Conservation (phyloP, 371 early-diverging fungal species). For the Mortierella sp. region DNA sequence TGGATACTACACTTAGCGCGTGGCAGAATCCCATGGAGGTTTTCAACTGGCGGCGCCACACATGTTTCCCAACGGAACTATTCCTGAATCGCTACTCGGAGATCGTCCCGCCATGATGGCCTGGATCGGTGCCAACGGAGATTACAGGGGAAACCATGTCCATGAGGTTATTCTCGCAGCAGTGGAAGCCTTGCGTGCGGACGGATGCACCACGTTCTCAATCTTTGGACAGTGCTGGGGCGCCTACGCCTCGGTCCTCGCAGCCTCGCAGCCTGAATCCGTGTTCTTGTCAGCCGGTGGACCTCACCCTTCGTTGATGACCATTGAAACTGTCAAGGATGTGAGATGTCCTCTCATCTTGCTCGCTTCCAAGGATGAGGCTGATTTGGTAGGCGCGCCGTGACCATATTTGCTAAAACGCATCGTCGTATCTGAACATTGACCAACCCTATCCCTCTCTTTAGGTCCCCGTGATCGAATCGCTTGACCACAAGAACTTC, state of each 20-base stretch:
- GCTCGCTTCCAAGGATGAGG: constrained; percentile 50
- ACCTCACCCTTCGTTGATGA: constrained; percentile 38
- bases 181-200: constrained; percentile 40
- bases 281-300: constrained; percentile 33
- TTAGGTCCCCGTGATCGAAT: constrained; percentile 29
- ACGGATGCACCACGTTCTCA: constrained; percentile 42
- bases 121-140: constrained; percentile 30
- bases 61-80: constrained; percentile 13
- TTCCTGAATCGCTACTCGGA: constrained; percentile 16
- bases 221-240: constrained; percentile 55
- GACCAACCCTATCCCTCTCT: too few species aligned
- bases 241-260: constrained; percentile 14
- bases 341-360: constrained; percentile 40
- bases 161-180: constrained; percentile 24
- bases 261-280: constrained; percentile 21
- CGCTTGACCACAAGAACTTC: constrained; percentile 28
- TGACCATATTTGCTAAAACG: too few species aligned
- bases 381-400: constrained; percentile 33
- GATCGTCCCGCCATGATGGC: constrained; percentile 17
- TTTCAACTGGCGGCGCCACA: constrained; percentile 41
- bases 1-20: constrained; percentile 7
- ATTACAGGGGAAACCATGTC: constrained; percentile 35
- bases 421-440: too few species aligned
- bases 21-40: constrained; percentile 36
- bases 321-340: constrained; percentile 32